Conservation (phyloP, 2,329 filamentous ascomycete genomes). For the Claviceps sp. region DNA sequence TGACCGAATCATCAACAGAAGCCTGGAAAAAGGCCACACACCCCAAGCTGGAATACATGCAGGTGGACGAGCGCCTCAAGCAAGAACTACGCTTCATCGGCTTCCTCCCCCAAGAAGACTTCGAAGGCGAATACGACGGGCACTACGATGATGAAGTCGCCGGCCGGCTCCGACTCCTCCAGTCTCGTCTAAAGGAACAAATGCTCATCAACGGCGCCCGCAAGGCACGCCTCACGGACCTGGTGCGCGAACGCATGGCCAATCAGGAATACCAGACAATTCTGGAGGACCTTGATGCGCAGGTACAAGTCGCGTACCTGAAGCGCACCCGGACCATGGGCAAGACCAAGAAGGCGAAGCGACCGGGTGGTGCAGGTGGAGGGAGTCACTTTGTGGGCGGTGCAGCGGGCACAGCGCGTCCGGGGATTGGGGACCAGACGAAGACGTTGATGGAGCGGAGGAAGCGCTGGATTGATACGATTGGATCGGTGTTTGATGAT, state of each 20-base stretch:
- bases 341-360: constrained; percentile 84
- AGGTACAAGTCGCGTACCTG: constrained; percentile 88
- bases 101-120: constrained; percentile 56
- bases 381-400: constrained; percentile 51
- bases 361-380: constrained; percentile 61
- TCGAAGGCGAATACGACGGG: constrained; percentile 66
- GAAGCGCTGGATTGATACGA: constrained; percentile 77
- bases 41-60: constrained; percentile 66
- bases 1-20: constrained; percentile 63
- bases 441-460: constrained; percentile 86
- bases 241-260: constrained; percentile 86
- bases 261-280: constrained; percentile 96
- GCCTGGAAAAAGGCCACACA: constrained; percentile 68
- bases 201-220: constrained; percentile 81
- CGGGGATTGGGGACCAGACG: constrained; percentile 80
- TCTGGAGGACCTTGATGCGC: constrained; percentile 86
- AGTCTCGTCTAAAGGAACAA: constrained; percentile 68
- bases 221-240: constrained; percentile 72
- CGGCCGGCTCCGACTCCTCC: constrained; percentile 73
- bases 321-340: constrained; percentile 91
- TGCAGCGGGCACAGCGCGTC: constrained; percentile 50
- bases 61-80: constrained; percentile 82
- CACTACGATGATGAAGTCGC: constrained; percentile 92
- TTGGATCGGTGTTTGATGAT: constrained; percentile 81
- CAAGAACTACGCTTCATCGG: constrained; percentile 86